Base-by-base conservation (phyloP, 1,284 basidiomycete species). In the Ceratobasidium sp. region DNA sequence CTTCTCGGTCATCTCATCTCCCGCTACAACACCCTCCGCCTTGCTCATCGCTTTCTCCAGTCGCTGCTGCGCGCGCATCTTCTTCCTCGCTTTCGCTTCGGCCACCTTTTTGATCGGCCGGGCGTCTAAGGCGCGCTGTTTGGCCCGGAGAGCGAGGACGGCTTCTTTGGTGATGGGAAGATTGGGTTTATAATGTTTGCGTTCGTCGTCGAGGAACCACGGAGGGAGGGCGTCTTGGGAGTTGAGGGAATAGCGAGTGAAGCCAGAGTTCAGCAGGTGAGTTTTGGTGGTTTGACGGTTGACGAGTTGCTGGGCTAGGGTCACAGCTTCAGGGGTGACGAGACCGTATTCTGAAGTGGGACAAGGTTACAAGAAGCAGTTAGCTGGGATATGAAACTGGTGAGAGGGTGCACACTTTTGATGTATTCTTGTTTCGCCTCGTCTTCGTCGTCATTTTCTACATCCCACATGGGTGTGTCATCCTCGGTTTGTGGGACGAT, bases 101-200 rank as follows among this genome's bases (percentile, higher is more conserved):
- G 97, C 98, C 14, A 99, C 88, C 87, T 99, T 99, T 86, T 99
- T 99, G 85, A 99, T 99, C 19, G 98, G 98, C 15, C 98, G 90
- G 1, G 97, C 97, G 81, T 99, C 96, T 59, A 99, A 87, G 5
- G 96, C 95, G 29, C 97, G 92, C 84, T 98, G 95, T 81, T 93
- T 95, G 19, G 94, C 95, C 45, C 94, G 91, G 47, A 99, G 87
- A 2, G 91, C 92, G 71, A 88, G 88, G 73, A 99, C 87, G 5
- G 98, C 98, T 83, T 99, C 98, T 83, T 98, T 99, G 0, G 97
- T 99, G 77, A 99, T 89, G 17, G 98, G 98, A 71, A 99, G 87
- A 82, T 99, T 99, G 76, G 94, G 85, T 81, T 96, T 97, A 88
- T 98, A 99, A 82, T 93, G 88, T 80, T 97, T 95, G 54, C 90